phyloP scores from a whole-genome alignment of 192 early-diverging fungal genomes.

The Backusella circina region DNA sequence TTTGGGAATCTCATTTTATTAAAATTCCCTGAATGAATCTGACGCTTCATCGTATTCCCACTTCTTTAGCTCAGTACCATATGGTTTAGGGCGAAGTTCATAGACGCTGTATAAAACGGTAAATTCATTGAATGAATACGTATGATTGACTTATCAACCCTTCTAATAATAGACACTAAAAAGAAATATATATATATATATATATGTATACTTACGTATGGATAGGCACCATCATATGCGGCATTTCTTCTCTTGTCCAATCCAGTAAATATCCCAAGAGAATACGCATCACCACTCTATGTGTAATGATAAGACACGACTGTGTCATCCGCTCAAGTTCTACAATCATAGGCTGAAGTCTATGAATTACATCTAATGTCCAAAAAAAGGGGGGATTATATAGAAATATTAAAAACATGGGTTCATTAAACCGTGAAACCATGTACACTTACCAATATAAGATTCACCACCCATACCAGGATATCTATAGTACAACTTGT shows the following conservation, averaged over 20 bases:
- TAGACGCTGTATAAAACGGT: conserved; percentile 23
- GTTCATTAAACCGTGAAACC: not conserved
- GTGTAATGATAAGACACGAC: conserved; percentile 85
- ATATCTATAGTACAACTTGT: conserved; percentile 94
- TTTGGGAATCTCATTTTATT: not conserved
- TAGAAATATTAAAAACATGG: not conserved
- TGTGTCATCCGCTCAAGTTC: conserved; percentile 93
- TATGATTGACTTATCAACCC: not conserved
- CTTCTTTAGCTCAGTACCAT: conserved; percentile 36
- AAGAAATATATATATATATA: not conserved
- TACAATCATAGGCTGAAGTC: conserved; percentile 88
- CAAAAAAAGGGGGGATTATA: not conserved
- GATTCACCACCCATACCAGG: conserved; percentile 96
- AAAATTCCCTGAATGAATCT: conserved; percentile 33
- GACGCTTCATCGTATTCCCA: conserved; percentile 33
- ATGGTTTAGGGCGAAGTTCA: conserved; percentile 37
- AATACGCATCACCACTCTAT: conserved; percentile 88
- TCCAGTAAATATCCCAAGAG: conserved; percentile 89
- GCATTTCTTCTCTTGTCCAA: conserved; percentile 37
- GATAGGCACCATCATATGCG: conserved; percentile 39
- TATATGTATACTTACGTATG: conserved; percentile 24
- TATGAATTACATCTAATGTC: conserved; percentile 84
- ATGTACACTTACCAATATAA: conserved; percentile 44
- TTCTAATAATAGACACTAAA: not conserved
- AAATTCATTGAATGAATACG: not conserved